These are phyloP conservation scores for Lipomyces anomalus DNA, from an alignment of 805 yeast genomes.

Conservation along the genomic window DNA sequence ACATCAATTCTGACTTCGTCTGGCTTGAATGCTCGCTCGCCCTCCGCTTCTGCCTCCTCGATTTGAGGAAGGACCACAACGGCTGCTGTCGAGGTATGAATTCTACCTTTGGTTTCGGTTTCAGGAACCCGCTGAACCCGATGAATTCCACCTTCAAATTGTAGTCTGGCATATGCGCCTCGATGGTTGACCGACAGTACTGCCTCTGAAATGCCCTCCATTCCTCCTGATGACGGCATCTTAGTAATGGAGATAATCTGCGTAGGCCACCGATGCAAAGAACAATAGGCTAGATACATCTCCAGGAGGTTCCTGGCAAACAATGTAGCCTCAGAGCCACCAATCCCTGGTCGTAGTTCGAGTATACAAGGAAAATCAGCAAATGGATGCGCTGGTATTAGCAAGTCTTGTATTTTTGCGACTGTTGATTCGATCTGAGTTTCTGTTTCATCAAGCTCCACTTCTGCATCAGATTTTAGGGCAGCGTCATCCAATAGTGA, in stretches of 20 bases:
- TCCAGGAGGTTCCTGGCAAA: conserved; percentile 73
- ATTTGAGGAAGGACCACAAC: conserved; percentile 87
- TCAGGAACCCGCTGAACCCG: conserved; percentile 91
- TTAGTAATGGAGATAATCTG: conserved; percentile 52
- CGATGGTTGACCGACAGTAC: conserved; percentile 65
- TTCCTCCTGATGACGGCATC: conserved; percentile 48
- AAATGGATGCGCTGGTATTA: conserved; percentile 73
- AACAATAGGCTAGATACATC: conserved; percentile 76
- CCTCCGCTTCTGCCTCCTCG: conserved; percentile 47
- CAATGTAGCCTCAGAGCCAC: conserved; percentile 88
- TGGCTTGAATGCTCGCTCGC: conserved; percentile 68
- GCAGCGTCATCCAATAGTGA: conserved; percentile 44
- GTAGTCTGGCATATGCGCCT: conserved; percentile 66
- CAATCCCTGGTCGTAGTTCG: conserved; percentile 92
- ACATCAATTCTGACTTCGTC: conserved; percentile 90
- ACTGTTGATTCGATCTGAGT: conserved; percentile 41
- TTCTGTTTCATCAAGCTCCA: conserved; percentile 31
- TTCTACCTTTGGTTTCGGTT: conserved; percentile 89
- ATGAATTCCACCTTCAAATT: conserved; percentile 93
- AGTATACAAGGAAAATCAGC: conserved; percentile 70
- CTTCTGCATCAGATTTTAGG: conserved; percentile 53
- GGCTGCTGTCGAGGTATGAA: conserved; percentile 94
- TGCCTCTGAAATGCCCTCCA: conserved; percentile 65
- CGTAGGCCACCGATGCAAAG: conserved; percentile 59
- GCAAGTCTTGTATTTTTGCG: conserved; percentile 42